These are phyloP conservation scores for Sclerotinia minor DNA, from an alignment of 2,329 filamentous ascomycete species.

Conservation along the genomic window DNA sequence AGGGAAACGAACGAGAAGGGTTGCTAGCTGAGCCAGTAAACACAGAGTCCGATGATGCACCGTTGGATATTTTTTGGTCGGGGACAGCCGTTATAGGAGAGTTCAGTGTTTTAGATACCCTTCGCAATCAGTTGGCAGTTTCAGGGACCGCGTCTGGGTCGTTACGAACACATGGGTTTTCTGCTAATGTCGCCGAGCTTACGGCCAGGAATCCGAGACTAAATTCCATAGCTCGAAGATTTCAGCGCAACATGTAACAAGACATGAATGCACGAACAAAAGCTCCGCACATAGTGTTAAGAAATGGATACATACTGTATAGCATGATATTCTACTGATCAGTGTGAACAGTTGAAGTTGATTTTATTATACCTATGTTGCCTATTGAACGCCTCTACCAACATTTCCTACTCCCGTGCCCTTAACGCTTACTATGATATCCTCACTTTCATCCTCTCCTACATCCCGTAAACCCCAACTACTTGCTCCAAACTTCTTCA, in stretches of 20 bases:
- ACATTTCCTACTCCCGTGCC: conserved; percentile 93
- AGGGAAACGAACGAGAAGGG: conserved; percentile 30
- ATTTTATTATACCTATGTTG: conserved; percentile 46
- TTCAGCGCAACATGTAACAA: conserved; percentile 35
- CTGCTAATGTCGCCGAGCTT: conserved; percentile 35
- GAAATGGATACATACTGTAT: background rate
- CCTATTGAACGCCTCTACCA: conserved; percentile 71
- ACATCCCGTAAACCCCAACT: conserved; percentile 87
- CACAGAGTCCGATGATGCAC: conserved; percentile 34
- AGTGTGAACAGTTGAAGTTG: background rate
- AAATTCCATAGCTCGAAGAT: conserved; percentile 34
- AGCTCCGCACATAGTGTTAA: background rate
- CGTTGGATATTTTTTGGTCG: conserved; percentile 41
- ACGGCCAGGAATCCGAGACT: conserved; percentile 35
- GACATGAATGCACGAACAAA: conserved; percentile 11
- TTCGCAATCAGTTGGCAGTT: conserved; percentile 39
- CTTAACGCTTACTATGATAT: conserved; percentile 87
- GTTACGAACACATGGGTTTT: conserved; percentile 38
- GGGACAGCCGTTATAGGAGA: conserved; percentile 40
- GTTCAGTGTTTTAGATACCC: conserved; percentile 40
- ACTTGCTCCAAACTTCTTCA: conserved; percentile 84
- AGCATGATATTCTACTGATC: background rate
- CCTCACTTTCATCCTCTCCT: conserved; percentile 58
- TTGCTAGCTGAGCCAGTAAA: conserved; percentile 28
- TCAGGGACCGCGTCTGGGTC: conserved; percentile 37